Evolutionary conservation across 2,329 filamentous ascomycete species (phyloP).

Genomic region (Colletotrichum camelliae): DNA sequence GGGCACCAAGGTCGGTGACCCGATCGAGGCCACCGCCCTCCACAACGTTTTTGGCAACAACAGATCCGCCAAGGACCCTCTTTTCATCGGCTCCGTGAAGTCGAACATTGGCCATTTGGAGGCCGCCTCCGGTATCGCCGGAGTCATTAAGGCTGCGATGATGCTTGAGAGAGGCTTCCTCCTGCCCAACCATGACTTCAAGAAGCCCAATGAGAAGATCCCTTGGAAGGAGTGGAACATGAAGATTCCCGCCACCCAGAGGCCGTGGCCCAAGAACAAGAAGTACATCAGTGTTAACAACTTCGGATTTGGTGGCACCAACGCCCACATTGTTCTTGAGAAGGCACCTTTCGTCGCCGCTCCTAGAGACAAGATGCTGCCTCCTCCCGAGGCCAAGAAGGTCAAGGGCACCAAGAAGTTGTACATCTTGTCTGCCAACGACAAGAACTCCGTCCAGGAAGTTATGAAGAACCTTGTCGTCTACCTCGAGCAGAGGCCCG

Average conservation of each 20-base stretch:
- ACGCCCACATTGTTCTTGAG: conserved; percentile 48
- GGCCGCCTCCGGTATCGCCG: conserved; percentile 55
- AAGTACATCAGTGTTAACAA: conserved; percentile 54
- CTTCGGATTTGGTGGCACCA: conserved; percentile 53
- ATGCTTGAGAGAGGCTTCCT: conserved; percentile 57
- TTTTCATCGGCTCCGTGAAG: conserved; percentile 55
- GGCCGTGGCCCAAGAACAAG: conserved; percentile 53
- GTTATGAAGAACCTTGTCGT: conserved; percentile 37
- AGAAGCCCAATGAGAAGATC: conserved; percentile 53
- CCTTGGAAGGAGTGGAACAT: conserved; percentile 56
- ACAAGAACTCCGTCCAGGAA: conserved; percentile 37
- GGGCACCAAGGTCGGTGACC: conserved; percentile 60
- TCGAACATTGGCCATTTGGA: conserved; percentile 59
- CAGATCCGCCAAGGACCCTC: conserved; percentile 29
- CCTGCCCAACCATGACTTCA: conserved; percentile 55
- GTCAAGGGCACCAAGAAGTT: conserved; percentile 31
- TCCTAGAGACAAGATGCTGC: conserved; percentile 24
- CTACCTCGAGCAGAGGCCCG: conserved; percentile 46
- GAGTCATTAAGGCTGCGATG: conserved; percentile 56
- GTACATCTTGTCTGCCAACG: conserved; percentile 48
- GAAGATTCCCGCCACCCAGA: conserved; percentile 47
- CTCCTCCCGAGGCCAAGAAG: neutral
- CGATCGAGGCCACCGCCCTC: conserved; percentile 57
- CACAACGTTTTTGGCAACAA: conserved; percentile 43
- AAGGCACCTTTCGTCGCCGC: conserved; percentile 36